phyloP scores from a whole-genome alignment of 2,329 filamentous ascomycete species.

The Colletotrichum sp. region DNA sequence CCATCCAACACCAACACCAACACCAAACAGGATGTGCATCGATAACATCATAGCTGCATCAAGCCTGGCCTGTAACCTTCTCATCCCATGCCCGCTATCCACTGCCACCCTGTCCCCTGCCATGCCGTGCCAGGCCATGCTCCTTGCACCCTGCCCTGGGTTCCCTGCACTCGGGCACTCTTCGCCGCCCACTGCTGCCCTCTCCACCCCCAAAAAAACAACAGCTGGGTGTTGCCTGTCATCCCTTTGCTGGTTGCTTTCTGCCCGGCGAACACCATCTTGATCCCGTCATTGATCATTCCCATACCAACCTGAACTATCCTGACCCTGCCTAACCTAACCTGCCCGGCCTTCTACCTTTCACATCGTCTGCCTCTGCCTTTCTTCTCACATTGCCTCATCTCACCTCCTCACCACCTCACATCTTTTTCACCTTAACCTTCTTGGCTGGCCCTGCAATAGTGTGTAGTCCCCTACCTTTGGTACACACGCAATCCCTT shows the following conservation, averaged over 20 bases:
- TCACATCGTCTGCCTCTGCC: neutral
- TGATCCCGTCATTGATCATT: slow-evolving; percentile 9
- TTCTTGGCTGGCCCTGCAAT: neutral
- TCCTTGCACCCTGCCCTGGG: neutral
- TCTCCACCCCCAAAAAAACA: neutral
- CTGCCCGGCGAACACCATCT: neutral
- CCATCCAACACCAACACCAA: neutral
- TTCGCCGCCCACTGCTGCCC: neutral
- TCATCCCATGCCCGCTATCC: neutral
- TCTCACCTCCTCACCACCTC: neutral
- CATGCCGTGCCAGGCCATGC: neutral
- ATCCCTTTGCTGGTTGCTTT: neutral
- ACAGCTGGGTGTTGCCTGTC: neutral
- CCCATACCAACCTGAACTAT: neutral
- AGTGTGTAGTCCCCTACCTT: neutral
- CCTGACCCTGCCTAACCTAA: neutral
- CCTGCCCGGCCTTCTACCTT: neutral
- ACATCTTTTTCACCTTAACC: neutral
- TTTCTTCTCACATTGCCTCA: neutral
- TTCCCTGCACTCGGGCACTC: neutral
- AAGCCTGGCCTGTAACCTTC: neutral
- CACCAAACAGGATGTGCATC: slow-evolving; percentile 14
- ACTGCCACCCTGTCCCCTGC: neutral
- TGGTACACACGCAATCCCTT: neutral
- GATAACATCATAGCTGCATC: slow-evolving; percentile 23